These are phyloP conservation scores for Candida sonorensis DNA, from an alignment of 805 yeast species.

Conservation along the genomic window DNA sequence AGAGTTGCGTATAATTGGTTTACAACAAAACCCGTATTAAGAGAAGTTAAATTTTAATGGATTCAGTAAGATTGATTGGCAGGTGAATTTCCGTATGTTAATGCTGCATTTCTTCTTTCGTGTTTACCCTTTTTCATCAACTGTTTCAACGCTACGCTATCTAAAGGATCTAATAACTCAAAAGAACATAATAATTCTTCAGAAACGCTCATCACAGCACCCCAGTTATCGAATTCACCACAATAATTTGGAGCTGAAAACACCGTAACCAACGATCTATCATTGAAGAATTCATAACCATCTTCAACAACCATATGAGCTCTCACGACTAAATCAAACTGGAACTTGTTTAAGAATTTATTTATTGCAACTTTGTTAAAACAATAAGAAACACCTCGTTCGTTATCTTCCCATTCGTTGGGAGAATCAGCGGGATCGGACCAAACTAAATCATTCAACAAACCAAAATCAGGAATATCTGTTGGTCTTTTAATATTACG, in stretches of 20 bases:
- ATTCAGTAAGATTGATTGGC: constrained; percentile 9
- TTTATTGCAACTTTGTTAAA: constrained; percentile 75
- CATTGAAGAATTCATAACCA: constrained; percentile 72
- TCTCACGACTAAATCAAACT: constrained; percentile 74
- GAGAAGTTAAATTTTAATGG: too few relatives aligned
- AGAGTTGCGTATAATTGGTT: too few relatives aligned
- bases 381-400: constrained; percentile 77
- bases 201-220: constrained; percentile 95
- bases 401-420: constrained; percentile 85
- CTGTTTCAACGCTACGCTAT: constrained; percentile 86
- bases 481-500: constrained; percentile 73
- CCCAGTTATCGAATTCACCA: constrained; percentile 91
- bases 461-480: constrained; percentile 79
- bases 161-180: constrained; percentile 90
- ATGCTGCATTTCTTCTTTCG: constrained; percentile 62
- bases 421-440: constrained; percentile 79
- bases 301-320: constrained; percentile 88
- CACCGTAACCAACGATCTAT: constrained; percentile 63
- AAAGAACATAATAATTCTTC: constrained; percentile 90
- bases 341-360: constrained; percentile 66
- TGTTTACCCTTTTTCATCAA: constrained; percentile 92
- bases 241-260: constrained; percentile 74
- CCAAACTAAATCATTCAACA: constrained; percentile 74
- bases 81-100: constrained; percentile 19
- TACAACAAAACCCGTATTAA: too few relatives aligned